Conservation (phyloP, 2,329 filamentous ascomycete species). For the Ophiobolus disseminans region DNA sequence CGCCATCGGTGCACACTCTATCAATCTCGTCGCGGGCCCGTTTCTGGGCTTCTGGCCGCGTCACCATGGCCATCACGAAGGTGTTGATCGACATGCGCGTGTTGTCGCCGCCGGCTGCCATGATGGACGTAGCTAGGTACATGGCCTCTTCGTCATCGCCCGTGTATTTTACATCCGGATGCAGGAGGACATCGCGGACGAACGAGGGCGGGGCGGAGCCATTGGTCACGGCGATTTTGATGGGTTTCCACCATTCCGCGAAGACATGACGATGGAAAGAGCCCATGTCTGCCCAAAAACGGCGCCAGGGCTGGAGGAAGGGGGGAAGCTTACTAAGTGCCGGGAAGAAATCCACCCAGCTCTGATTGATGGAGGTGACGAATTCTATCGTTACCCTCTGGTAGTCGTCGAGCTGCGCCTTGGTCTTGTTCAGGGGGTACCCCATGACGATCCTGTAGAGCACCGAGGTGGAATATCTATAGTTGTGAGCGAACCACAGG, state of each 20-base stretch:
- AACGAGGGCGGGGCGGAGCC: constrained; percentile 46
- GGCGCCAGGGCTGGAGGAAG: constrained; percentile 44
- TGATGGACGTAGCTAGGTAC: constrained; percentile 50
- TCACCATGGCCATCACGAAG: constrained; percentile 39
- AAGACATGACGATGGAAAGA: constrained; percentile 46
- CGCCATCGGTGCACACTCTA: constrained; percentile 16
- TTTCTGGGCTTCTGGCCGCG: constrained; percentile 27
- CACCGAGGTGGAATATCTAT: constrained; percentile 52
- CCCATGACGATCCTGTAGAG: constrained; percentile 48
- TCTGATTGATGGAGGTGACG: constrained; percentile 44
- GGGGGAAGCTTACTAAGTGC: constrained; percentile 39
- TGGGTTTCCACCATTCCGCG: constrained; percentile 45
- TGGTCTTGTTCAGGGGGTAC: constrained; percentile 40
- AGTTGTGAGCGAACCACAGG: constrained; percentile 51
- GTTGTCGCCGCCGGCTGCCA: constrained; percentile 56
- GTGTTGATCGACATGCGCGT: constrained; percentile 49
- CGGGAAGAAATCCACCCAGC: constrained; percentile 51
- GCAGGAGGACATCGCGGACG: constrained; percentile 45
- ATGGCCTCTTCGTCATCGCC: constrained; percentile 49
- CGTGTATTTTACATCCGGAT: constrained; percentile 35
- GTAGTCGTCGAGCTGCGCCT: constrained; percentile 46
- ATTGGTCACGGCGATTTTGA: constrained; percentile 32
- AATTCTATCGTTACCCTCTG: constrained; percentile 49
- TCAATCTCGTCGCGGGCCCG: constrained; percentile 30
- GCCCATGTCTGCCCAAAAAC: constrained; percentile 44